Evolutionary conservation across 805 yeast genomes (phyloP), one percentile per base, ranked within the genome.

Genomic region (Sungouiella thailandica): DNA sequence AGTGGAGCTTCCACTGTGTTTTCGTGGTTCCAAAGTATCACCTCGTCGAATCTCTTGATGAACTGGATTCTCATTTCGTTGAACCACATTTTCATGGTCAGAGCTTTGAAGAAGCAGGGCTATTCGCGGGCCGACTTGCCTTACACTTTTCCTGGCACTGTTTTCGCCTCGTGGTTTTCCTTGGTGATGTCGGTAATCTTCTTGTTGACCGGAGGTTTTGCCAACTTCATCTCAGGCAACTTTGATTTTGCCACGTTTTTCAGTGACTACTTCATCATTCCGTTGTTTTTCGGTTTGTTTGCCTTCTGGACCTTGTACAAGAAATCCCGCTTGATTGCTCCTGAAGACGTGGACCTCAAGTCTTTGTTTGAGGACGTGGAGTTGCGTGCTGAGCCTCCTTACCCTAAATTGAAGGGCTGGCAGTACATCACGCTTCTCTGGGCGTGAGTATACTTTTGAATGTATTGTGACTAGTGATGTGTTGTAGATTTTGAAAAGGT

Each of bases 51-150:
- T 35, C 37, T 52, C 23, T 43, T 62, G 29, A 31, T 59, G 5
- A 49, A 48, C 19, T 62, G 67, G 67, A 49, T 52, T 19, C 32
- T 50, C 13, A 59, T 60, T 23, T 45, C 63, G 4, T 37, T 47
- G 8, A 58, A 55, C 35, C 65, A 61, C 44, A 53, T 61, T 20
- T 38, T 33, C 16, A 35, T 59, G 52, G 37, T 46, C 2, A 50
- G 58, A 29, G 72, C 68, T 0, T 43, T 68, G 53, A 64, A 55
- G 39, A 69, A 59, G 3, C 73, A 68, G 42, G 67, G 67, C 23
- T 51, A 51, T 33, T 23, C 52, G 5, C 48, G 62, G 43, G 53
- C 47, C 12, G 40, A 47, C 14, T 52, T 64, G 27, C 69, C 67
- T n/a, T 59, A 57, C 38, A 44, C 43, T 22, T 38, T 55, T 23